Conservation (phyloP, 2,329 filamentous ascomycete species). For the Didymella sp. region DNA sequence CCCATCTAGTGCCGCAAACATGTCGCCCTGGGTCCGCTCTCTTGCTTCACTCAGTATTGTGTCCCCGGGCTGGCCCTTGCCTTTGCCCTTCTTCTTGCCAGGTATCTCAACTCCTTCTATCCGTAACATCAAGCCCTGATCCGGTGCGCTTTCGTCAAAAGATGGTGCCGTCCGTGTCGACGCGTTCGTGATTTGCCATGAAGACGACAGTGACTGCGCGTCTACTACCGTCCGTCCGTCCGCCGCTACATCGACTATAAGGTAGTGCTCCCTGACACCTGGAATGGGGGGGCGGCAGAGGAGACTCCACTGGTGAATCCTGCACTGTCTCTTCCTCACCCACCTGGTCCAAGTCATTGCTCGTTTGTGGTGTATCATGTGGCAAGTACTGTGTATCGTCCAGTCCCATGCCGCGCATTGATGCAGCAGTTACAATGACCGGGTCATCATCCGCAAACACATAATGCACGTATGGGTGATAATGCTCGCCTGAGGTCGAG, state of each 20-base stretch:
- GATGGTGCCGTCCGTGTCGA: conserved; percentile 66
- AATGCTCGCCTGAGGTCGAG: conserved; percentile 71
- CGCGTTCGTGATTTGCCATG: conserved; percentile 72
- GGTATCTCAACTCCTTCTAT: conserved; percentile 63
- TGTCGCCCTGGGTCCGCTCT: conserved; percentile 42
- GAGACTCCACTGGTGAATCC: conserved; percentile 42
- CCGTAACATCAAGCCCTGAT: conserved; percentile 64
- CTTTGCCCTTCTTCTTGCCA: conserved; percentile 42
- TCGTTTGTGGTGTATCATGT: conserved; percentile 31
- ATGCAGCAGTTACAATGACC: conserved; percentile 73
- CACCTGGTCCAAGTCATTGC: conserved; percentile 22
- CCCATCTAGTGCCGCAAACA: conserved; percentile 47
- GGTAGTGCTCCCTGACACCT: conserved; percentile 61
- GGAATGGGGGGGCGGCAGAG: conserved; percentile 57
- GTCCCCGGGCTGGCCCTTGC: conserved; percentile 38
- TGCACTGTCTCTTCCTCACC: conserved; percentile 36
- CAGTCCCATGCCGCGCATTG: conserved; percentile 61
- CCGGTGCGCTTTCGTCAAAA: conserved; percentile 59
- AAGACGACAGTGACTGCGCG: conserved; percentile 74
- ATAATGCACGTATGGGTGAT: conserved; percentile 89
- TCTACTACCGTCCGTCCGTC: conserved; percentile 64
- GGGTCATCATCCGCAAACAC: conserved; percentile 92
- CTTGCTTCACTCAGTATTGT: conserved; percentile 40
- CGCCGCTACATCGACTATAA: conserved; percentile 62
- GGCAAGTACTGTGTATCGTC: conserved; percentile 51